Base-by-base conservation (phyloP, 148 eudicot genomes). In the Drosera capensis region DNA sequence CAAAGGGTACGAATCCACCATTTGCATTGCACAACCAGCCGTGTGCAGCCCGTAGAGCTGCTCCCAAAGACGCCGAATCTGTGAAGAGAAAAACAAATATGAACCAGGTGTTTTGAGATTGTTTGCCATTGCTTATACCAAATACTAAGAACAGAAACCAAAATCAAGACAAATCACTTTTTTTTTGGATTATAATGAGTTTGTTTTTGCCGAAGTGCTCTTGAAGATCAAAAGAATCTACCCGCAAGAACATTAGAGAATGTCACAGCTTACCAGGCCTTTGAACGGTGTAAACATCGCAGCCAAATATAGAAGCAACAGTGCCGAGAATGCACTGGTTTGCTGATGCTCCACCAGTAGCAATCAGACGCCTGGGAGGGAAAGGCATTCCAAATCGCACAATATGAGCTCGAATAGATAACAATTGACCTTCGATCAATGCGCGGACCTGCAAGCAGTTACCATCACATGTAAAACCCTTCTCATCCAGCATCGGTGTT, bases 291-390 rank as follows among this genome's bases (percentile, higher is more conserved):
- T 78, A 71, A 18, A 90, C 77, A 62, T 84, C 64, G 48, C 95
- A 84, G 45, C 95, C 95, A 49, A 90, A 90, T 45, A 84, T 78
- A 51, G 93, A 68, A 51, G 95, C 86, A 38, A 84, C 30, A 13
- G 58, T 36, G 40, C 49, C 70, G 25, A 90, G 71, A 69, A 90
- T 80, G 67, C 58, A 49, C 50, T 66, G 64, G 59, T 83, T 84
- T 46, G 87, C 78, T 9, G 95, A 88, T 57, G 94, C 97, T 52
- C 97, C 97, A 31, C 97, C 92, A 14, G 97, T 88, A 15, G 94
- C 97, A 49, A 88, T 88, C 48, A 83, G 74, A 41, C 94, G 71
- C 42, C 66, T 84, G 0, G 94, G 94, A 43, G 96, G 94, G 57
- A 78, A 80, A 43, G 94, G 94, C 94, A 88, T 83, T 20, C 96